These are phyloP conservation scores for Volvox reticuliferus DNA, from an alignment of 139 green algal genomes.

Conservation along the genomic window DNA sequence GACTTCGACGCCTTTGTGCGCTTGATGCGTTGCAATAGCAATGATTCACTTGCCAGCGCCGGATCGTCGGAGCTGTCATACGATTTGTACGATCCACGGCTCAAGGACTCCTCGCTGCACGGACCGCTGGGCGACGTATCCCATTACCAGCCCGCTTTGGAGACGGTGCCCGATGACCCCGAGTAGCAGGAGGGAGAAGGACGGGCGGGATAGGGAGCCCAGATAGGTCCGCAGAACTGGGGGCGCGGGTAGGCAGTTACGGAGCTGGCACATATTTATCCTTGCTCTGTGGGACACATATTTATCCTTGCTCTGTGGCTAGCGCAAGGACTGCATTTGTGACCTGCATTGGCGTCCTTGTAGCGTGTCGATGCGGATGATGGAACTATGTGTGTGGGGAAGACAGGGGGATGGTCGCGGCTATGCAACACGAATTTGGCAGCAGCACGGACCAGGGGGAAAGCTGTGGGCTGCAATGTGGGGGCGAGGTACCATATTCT, in stretches of 20 bases:
- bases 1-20: slow-evolving; percentile 86
- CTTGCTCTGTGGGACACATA: too few relatives aligned
- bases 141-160: slow-evolving; percentile 40
- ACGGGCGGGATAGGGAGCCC: neutral
- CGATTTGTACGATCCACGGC: slow-evolving; percentile 54
- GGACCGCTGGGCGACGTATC: neutral
- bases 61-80: slow-evolving; percentile 34
- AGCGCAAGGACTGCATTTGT: too few relatives aligned
- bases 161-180: slow-evolving; percentile 39
- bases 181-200: neutral
- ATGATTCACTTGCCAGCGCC: slow-evolving; percentile 54
- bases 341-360: too few relatives aligned
- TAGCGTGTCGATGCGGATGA: too few relatives aligned
- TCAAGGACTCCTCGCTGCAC: slow-evolving; percentile 18
- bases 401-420: too few relatives aligned
- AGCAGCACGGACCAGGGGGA: too few relatives aligned
- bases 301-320: too few relatives aligned
- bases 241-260: neutral
- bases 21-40: slow-evolving; percentile 65
- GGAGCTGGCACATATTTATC: too few relatives aligned
- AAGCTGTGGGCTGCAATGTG: too few relatives aligned
- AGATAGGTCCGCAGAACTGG: neutral
- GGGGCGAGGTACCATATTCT: too few relatives aligned
- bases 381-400: too few relatives aligned
- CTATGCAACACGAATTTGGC: too few relatives aligned